Percentiles rank a stretch among this genome's conserved stretches.
phyloP scores from a whole-genome alignment of 768 basidiomycete species.

The Suillus bovinus region DNA sequence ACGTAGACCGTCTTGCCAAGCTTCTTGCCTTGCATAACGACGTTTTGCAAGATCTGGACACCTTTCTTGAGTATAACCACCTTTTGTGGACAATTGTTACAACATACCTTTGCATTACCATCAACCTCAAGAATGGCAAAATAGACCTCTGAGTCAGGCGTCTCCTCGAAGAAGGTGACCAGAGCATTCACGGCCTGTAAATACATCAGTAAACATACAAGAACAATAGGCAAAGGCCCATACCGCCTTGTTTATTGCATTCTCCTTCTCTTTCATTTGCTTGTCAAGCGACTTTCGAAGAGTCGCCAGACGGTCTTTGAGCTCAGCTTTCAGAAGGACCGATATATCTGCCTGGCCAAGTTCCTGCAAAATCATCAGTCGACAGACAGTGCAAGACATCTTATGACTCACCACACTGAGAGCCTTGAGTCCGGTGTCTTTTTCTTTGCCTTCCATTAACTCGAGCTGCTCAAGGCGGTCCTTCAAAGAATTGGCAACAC shows the following conservation, averaged over 20 bases:
- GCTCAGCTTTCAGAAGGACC: conserved; percentile 72
- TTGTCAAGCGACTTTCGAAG: conserved; percentile 86
- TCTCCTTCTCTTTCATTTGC: conserved; percentile 78
- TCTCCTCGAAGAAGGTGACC: conserved; percentile 72
- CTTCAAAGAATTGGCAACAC: conserved; percentile 62
- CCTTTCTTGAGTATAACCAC: conserved; percentile 7
- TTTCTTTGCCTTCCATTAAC: conserved; percentile 65
- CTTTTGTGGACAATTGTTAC: neutral
- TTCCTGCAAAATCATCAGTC: conserved; percentile 51
- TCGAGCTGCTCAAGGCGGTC: conserved; percentile 64
- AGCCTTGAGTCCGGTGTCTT: conserved; percentile 85
- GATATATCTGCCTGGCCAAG: conserved; percentile 90
- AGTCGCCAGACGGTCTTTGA: conserved; percentile 70
- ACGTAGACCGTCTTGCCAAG: conserved; percentile 85
- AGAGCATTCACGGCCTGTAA: conserved; percentile 70
- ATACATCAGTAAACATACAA: conserved; percentile 1
- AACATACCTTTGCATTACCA: conserved; percentile 79
- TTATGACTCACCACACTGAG: conserved; percentile 62
- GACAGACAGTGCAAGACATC: conserved; percentile 1
- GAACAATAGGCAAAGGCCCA: conserved; percentile 15
- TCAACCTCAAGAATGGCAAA: conserved; percentile 72
- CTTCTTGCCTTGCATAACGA: conserved; percentile 78
- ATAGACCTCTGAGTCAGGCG: conserved; percentile 68
- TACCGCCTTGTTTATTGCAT: conserved; percentile 76
- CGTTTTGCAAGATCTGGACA: conserved; percentile 68